These are phyloP conservation scores for Auricularia sp. DNA, from an alignment of 768 basidiomycete genomes.

Conservation along the genomic window DNA sequence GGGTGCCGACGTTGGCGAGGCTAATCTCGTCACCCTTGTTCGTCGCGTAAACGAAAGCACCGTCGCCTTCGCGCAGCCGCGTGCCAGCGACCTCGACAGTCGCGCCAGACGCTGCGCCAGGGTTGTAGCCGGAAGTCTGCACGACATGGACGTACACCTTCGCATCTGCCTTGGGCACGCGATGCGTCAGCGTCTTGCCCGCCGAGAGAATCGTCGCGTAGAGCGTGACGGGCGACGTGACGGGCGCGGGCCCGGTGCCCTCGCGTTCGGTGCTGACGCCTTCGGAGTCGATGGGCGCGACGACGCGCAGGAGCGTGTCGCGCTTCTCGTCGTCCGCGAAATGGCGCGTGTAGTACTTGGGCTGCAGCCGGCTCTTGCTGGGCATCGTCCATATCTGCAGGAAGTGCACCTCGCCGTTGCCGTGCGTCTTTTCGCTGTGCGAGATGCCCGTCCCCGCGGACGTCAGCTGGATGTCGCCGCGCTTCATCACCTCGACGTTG, in stretches of 20 bases:
- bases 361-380: constrained; percentile 36
- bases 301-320: constrained; percentile 59
- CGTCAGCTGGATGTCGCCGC: constrained; percentile 86
- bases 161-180: constrained; percentile 24
- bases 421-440: constrained; percentile 61
- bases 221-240: constrained; percentile 55
- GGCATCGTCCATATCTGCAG: constrained; percentile 65
- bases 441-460: constrained; percentile 87
- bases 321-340: constrained; percentile 76
- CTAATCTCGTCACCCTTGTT: constrained; percentile 30
- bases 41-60: constrained; percentile 55
- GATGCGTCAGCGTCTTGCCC: constrained; percentile 41
- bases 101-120: constrained; percentile 44
- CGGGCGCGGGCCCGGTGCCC: constrained; percentile 69
- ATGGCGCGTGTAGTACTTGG: constrained; percentile 79
- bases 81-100: constrained; percentile 40
- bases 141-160: constrained; percentile 81
- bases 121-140: constrained; percentile 75
- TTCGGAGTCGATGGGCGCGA: constrained; percentile 56
- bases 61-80: constrained; percentile 77
- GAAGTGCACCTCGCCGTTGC: constrained; percentile 39
- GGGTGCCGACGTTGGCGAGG: constrained; percentile 50
- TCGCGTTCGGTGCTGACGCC: constrained; percentile 57
- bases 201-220: constrained; percentile 66
- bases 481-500: constrained; percentile 78